phyloP scores from a whole-genome alignment of 208 protist genomes.

The Paratrypanosoma confusum region DNA sequence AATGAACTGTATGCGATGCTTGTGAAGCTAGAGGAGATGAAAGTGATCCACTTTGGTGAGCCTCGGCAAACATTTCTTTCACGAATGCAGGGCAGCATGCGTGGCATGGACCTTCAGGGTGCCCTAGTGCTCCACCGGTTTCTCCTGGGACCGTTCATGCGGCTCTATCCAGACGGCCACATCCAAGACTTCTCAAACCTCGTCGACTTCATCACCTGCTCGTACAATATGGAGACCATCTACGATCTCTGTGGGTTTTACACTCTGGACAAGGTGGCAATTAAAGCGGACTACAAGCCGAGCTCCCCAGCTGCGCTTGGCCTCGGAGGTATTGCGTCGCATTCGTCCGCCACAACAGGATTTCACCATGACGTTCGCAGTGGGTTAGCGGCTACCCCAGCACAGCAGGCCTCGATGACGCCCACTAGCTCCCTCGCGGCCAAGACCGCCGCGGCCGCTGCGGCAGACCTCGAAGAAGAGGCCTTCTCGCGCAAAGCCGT shows the following conservation, averaged over 20 bases:
- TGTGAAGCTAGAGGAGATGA: slow-evolving; percentile 47
- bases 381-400: slow-evolving; percentile 10
- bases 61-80: slow-evolving; percentile 60
- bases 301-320: slow-evolving; percentile 73
- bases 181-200: slow-evolving; percentile 87
- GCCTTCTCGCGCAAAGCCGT: slow-evolving; percentile 81
- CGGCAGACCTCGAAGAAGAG: slow-evolving; percentile 59
- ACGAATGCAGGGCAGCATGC: slow-evolving; percentile 72
- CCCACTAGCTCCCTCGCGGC: not conserved
- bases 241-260: slow-evolving; percentile 85
- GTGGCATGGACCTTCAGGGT: slow-evolving; percentile 77
- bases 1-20: slow-evolving; percentile 78
- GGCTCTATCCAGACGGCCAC: slow-evolving; percentile 76
- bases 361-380: slow-evolving; percentile 16
- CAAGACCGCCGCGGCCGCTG: slow-evolving; percentile 3
- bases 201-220: slow-evolving; percentile 79
- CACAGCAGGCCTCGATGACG: slow-evolving; percentile 7
- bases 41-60: slow-evolving; percentile 81
- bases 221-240: slow-evolving; percentile 89
- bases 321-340: slow-evolving; percentile 72
- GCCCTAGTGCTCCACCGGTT: slow-evolving; percentile 78
- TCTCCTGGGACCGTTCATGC: slow-evolving; percentile 68
- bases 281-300: slow-evolving; percentile 49
- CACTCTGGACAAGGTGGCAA: slow-evolving; percentile 72
- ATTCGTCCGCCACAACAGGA: slow-evolving; percentile 37